Base-by-base conservation (phyloP, 73 alveolate species). In the Paramecium primaurelia region DNA sequence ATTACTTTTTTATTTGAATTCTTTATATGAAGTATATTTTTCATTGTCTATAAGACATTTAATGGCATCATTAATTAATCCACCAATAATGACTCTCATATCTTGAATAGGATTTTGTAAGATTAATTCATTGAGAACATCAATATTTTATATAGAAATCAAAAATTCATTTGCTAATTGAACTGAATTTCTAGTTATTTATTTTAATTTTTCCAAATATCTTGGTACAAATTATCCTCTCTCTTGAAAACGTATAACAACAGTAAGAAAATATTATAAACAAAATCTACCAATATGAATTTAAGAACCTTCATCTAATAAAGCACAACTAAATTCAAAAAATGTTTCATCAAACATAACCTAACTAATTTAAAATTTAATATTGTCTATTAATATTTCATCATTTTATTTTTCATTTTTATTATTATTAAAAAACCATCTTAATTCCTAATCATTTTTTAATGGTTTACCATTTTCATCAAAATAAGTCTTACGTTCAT, bases 401-500 rank as follows among this genome's bases (percentile, higher is more conserved):
- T 89, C 77, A 71, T 71, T 69, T 26, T 89, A 38, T 7, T 42
- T 71, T 71, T 38, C 59, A 18, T 18, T 71, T 40, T 32, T 58
- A 47, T 71, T 37, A 30, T 89, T 42, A 42, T 71, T 69, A 18
- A 47, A 69, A 71, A 42, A 89, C 59, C 59, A 89, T 71, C 60
- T 71, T 73, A 89, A 59, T 18, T 89, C 94, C 25, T 89, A 45
- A 16, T 77, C 88, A 42, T 22, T 42, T 7, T 89, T 89, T n/a
- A 83, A n/a, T 44, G 92, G 58, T 26, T 89, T 89, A 2, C 94
- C 94, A 71, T 89, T 83, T 34, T 71, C 77, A 89, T 89, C 94
- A 71, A 89, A 89, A 83, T 64, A 89, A 8, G 59, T 60, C 38
- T 47, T 94, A 83, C 99, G 94, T 93, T 98, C 99, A 96, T 98